These are phyloP conservation scores for Malassezia slooffiae DNA, from an alignment of 1,284 basidiomycete species.

Conservation along the genomic window DNA sequence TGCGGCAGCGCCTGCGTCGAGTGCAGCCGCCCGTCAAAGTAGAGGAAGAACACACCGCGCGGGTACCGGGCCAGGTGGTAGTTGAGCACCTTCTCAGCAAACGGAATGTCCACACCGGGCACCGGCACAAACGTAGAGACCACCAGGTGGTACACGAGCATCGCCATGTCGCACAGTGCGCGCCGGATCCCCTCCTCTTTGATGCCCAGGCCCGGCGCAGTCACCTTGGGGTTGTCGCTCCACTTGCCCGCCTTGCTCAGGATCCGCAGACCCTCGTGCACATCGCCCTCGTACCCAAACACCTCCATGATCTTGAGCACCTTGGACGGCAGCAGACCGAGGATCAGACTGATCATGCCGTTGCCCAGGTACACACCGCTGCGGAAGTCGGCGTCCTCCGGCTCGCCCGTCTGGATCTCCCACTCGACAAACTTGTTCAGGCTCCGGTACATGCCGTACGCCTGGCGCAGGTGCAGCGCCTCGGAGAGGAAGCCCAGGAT, in stretches of 20 bases:
- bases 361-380: conserved; percentile 43
- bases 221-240: conserved; percentile 17
- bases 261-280: conserved; percentile 29
- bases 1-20: conserved; percentile 38
- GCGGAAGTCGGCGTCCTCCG: conserved; percentile 41
- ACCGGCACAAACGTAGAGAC: conserved; percentile 45
- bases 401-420: conserved; percentile 22
- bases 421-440: conserved; percentile 43
- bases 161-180: conserved; percentile 39
- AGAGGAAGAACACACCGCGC: conserved; percentile 44
- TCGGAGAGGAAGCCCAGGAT: conserved; percentile 41
- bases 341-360: conserved; percentile 42
- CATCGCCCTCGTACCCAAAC: conserved; percentile 43
- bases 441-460: conserved; percentile 44
- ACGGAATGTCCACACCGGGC: conserved; percentile 39
- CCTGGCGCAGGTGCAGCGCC: conserved; percentile 43
- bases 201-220: conserved; percentile 21
- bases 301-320: conserved; percentile 46
- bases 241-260: conserved; percentile 34
- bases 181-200: conserved; percentile 29
- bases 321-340: conserved; percentile 42
- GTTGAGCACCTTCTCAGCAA: conserved; percentile 43
- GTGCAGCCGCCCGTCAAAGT: conserved; percentile 45
- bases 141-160: conserved; percentile 42
- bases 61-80: conserved; percentile 42